Evolutionary conservation across 305 asterid genomes (phyloP).

Genomic region (Rubia balearica): DNA sequence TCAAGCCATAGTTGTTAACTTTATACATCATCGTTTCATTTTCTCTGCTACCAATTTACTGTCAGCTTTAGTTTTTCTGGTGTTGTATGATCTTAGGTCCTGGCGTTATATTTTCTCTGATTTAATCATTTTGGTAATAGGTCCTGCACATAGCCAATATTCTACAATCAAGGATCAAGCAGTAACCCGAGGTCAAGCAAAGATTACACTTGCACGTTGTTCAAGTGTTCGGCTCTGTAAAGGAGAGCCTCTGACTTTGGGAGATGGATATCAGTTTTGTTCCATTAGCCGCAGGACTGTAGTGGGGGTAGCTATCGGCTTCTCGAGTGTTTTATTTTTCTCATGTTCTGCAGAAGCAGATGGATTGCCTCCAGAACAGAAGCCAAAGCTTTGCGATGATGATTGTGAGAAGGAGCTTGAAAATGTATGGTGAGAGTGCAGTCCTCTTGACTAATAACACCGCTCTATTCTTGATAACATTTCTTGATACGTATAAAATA

Average conservation of each 20-base stretch:
- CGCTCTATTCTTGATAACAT: slow-evolving; percentile 7
- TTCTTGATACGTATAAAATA: not conserved
- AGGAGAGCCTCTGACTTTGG: slow-evolving; percentile 21
- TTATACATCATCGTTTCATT: not conserved
- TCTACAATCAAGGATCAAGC: slow-evolving; percentile 27
- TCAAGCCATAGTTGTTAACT: not conserved
- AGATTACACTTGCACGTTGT: slow-evolving; percentile 22
- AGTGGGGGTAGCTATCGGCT: slow-evolving; percentile 41
- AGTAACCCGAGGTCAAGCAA: slow-evolving; percentile 17
- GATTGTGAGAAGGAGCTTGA: slow-evolving; percentile 90
- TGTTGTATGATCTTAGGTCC: not conserved
- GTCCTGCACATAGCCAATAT: slow-evolving; percentile 32
- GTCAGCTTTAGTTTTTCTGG: not conserved
- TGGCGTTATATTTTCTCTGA: not conserved
- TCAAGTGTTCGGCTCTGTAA: slow-evolving; percentile 25
- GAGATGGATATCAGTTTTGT: slow-evolving; percentile 21
- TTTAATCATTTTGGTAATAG: slow-evolving; percentile 20
- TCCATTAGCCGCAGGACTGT: slow-evolving; percentile 51
- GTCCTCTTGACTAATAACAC: slow-evolving; percentile 30
- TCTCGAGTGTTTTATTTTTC: slow-evolving; percentile 32
- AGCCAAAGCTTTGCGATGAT: slow-evolving; percentile 76
- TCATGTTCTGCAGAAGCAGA: slow-evolving; percentile 49
- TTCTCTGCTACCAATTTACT: too few species aligned
- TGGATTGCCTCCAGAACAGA: slow-evolving; percentile 90
- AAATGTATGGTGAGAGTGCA: slow-evolving; percentile 91